These are phyloP conservation scores for Coemansia sp. DNA, from an alignment of 192 early-diverging fungal species.

Conservation along the genomic window DNA sequence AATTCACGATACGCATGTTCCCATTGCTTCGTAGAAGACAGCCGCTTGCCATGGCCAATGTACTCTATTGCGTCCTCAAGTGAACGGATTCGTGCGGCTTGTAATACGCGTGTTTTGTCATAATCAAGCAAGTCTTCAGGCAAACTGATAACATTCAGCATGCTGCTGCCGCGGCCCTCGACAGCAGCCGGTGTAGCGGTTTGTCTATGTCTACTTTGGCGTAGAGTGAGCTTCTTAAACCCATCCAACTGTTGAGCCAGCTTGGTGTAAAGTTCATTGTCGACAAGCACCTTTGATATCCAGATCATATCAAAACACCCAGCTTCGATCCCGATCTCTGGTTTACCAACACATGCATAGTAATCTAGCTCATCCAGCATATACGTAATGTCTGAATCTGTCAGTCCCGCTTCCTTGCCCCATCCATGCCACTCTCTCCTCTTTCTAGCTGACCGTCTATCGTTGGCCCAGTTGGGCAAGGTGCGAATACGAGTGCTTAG, in stretches of 20 bases:
- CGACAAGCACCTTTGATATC: background rate
- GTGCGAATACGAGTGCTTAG: background rate
- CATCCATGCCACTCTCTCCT: background rate
- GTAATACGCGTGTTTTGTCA: background rate
- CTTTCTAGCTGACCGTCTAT: background rate
- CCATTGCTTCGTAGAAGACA: background rate
- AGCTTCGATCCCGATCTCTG: background rate
- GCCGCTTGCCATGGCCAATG: background rate
- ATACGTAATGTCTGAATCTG: background rate
- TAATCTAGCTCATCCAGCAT: background rate
- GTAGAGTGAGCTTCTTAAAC: background rate
- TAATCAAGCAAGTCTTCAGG: background rate
- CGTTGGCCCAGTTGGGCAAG: background rate
- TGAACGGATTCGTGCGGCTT: background rate
- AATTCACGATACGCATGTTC: background rate
- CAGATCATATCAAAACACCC: slow-evolving; percentile 3
- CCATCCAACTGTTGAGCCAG: background rate
- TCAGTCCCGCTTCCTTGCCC: background rate
- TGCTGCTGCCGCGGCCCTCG: background rate
- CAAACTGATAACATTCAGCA: background rate
- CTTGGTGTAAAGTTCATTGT: background rate
- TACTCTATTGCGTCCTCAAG: background rate
- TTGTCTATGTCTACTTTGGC: too few relatives aligned
- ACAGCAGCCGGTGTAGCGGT: too few relatives aligned
- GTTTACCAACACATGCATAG: background rate